phyloP scores from a whole-genome alignment of 495 filamentous ascomycete species.

The Trypethelium eluteriae region DNA sequence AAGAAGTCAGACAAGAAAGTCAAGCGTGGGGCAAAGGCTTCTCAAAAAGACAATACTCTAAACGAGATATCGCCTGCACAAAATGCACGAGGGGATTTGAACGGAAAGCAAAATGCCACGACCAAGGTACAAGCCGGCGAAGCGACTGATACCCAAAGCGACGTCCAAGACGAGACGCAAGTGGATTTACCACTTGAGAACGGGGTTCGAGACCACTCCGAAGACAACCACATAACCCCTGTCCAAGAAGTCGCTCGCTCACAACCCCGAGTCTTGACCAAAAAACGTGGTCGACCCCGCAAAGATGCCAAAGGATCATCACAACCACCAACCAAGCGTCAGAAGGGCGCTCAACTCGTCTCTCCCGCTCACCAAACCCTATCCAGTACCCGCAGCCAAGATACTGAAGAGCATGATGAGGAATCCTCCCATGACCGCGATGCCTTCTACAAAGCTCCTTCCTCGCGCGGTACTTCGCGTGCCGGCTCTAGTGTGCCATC shows the following conservation, averaged over 20 bases:
- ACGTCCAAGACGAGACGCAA: neutral
- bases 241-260: neutral
- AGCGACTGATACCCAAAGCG: neutral
- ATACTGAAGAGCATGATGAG: neutral
- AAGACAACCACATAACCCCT: neutral
- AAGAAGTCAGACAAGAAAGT: neutral
- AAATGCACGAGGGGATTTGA: neutral
- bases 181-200: neutral
- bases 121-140: neutral
- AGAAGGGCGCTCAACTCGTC: constrained; percentile 18
- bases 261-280: neutral
- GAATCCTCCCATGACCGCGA: neutral
- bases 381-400: neutral
- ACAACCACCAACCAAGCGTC: constrained; percentile 13
- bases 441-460: neutral
- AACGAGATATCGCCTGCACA: neutral
- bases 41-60: neutral
- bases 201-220: neutral
- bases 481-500: neutral
- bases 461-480: neutral
- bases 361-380: too few species aligned
- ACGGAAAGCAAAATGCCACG: neutral
- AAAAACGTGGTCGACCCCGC: constrained; percentile 7
- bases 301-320: constrained; percentile 1
- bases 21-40: neutral